Conservation (phyloP, 2,329 filamentous ascomycete genomes). For the Diplodia corticola region DNA sequence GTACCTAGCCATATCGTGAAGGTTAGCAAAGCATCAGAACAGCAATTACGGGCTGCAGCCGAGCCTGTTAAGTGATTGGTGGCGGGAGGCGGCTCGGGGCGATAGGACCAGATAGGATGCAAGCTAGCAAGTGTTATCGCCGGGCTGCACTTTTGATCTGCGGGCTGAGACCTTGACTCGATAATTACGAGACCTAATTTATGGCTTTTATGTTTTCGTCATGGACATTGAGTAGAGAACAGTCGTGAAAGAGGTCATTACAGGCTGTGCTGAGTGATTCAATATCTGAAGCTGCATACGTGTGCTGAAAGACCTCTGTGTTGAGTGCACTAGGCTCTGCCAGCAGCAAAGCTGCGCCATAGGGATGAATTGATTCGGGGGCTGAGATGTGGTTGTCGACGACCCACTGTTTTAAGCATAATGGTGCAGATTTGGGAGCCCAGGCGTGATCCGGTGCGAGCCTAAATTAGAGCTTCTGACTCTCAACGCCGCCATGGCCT, state of each 20-base stretch:
- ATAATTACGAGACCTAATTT: conserved; percentile 4
- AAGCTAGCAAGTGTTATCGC: background rate
- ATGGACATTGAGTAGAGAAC: background rate
- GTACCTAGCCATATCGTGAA: background rate
- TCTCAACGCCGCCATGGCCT: conserved; percentile 1
- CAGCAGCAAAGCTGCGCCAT: background rate
- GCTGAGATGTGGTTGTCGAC: background rate
- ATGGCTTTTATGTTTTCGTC: background rate
- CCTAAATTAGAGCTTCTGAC: conserved; percentile 7
- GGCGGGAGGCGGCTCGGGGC: conserved; percentile 2
- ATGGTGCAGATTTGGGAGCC: background rate
- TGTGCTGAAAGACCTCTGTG: background rate
- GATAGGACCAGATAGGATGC: background rate
- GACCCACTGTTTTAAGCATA: conserved; percentile 17
- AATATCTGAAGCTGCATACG: background rate
- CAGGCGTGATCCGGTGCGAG: background rate
- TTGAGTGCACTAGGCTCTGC: background rate
- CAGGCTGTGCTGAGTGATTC: background rate
- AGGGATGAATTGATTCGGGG: background rate
- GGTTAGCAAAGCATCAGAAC: background rate
- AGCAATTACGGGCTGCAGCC: no score
- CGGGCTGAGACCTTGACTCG: conserved; percentile 7
- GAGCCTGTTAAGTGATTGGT: no score
- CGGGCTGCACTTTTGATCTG: background rate
- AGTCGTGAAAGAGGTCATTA: background rate